Conservation (phyloP, 768 basidiomycete species). For the Cystoderma amianthinum region DNA sequence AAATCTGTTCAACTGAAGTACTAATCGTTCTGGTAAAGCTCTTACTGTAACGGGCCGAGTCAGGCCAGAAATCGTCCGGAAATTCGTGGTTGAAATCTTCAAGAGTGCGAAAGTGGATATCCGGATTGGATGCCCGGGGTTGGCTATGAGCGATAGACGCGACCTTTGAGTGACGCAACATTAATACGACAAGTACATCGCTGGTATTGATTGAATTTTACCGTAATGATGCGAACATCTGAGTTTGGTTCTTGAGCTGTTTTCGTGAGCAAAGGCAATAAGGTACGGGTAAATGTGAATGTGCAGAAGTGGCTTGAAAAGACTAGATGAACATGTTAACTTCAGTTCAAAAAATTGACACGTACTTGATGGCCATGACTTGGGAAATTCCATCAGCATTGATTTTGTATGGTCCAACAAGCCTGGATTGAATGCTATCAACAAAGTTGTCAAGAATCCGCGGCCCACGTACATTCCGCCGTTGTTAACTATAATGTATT, state of each 20-base stretch:
- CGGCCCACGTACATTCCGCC: not conserved
- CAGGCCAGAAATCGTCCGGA: constrained; percentile 14
- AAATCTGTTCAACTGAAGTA: no score
- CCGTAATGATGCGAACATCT: constrained; percentile 24
- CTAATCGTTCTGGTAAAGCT: not conserved
- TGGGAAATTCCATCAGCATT: constrained; percentile 17
- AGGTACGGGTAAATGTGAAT: constrained; percentile 18
- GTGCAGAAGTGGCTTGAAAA: constrained; percentile 8
- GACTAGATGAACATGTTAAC: not conserved
- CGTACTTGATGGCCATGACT: constrained; percentile 17
- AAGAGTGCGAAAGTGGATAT: constrained; percentile 19
- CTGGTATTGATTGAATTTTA: no score
- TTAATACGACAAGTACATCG: no score
- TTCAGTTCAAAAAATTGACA: not conserved
- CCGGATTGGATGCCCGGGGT: constrained; percentile 11
- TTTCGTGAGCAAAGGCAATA: constrained; percentile 21
- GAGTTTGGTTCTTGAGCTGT: constrained; percentile 17
- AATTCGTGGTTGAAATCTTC: constrained; percentile 26
- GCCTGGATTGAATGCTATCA: no score
- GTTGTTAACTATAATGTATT: not conserved
- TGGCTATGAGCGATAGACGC: constrained; percentile 18
- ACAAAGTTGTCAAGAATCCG: not conserved
- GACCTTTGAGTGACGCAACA: no score
- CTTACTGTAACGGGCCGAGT: constrained; percentile 19
- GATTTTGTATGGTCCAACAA: constrained; percentile 11